Conservation (phyloP, 2,329 filamentous ascomycete species). For the Penicillium nordicum region DNA sequence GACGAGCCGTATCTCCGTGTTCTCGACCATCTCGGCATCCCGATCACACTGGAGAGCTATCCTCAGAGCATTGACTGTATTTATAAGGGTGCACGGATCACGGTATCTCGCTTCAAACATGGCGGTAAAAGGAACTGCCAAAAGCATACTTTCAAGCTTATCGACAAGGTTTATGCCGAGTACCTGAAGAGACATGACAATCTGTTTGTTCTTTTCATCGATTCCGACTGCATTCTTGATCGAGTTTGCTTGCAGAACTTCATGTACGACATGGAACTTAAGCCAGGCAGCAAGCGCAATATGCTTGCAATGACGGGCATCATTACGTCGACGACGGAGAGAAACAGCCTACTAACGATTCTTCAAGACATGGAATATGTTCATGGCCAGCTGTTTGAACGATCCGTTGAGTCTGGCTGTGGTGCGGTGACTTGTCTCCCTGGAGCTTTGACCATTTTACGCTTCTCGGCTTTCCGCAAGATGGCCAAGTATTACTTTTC, state of each 20-base stretch:
- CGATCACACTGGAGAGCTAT: conserved; percentile 67
- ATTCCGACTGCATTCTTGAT: conserved; percentile 94
- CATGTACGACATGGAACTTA: conserved; percentile 97
- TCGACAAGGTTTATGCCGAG: conserved; percentile 84
- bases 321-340: conserved; percentile 89
- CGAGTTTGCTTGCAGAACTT: conserved; percentile 92
- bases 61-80: conserved; percentile 86
- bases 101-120: conserved; percentile 86
- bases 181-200: conserved; percentile 88
- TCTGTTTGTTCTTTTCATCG: conserved; percentile 92
- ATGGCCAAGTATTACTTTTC: conserved; percentile 99
- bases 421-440: conserved; percentile 93
- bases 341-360: conserved; percentile 83
- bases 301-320: conserved; percentile 98
- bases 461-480: conserved; percentile 90
- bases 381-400: conserved; percentile 92
- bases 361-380: conserved; percentile 98
- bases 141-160: conserved; percentile 86
- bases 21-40: conserved; percentile 78
- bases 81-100: conserved; percentile 79
- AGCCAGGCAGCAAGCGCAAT: conserved; percentile 83
- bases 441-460: conserved; percentile 89
- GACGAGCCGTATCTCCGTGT: conserved; percentile 87
- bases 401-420: conserved; percentile 90
- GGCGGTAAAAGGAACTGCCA: conserved; percentile 93